Conservation (phyloP, 2,329 filamentous ascomycete genomes). For the Metarhizium humberi region DNA sequence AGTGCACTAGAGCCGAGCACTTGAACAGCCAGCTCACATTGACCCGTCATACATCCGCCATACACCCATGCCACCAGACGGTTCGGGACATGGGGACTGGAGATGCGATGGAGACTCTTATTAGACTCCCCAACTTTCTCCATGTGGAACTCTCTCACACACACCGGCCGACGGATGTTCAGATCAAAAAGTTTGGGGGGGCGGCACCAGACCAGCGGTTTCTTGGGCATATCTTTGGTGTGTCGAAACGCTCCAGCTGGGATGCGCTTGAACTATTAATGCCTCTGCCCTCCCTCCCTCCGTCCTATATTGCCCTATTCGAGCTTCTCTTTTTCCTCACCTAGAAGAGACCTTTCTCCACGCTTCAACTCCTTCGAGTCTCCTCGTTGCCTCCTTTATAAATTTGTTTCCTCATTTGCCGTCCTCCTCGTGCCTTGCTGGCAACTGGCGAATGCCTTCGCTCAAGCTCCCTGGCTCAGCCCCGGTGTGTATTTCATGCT, state of each 20-base stretch:
- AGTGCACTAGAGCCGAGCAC: too few relatives aligned
- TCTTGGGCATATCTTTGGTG: not conserved
- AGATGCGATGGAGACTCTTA: not conserved
- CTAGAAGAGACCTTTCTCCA: not conserved
- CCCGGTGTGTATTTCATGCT: not conserved
- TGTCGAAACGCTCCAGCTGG: not conserved
- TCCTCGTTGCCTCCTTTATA: not conserved
- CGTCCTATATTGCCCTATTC: not conserved
- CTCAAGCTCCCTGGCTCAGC: not conserved
- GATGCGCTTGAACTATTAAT: slow-evolving; percentile 3
- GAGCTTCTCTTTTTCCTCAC: not conserved
- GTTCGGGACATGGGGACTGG: not conserved
- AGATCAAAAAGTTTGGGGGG: too few relatives aligned
- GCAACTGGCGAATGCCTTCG: not conserved
- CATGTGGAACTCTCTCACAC: not conserved
- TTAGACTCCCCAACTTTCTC: not conserved
- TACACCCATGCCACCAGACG: too few relatives aligned
- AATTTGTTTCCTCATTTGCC: not conserved
- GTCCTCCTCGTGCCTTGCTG: not conserved
- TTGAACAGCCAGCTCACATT: too few relatives aligned
- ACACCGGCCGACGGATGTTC: not conserved
- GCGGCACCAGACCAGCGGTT: not conserved
- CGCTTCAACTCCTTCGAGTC: not conserved
- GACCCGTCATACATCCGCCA: too few relatives aligned
- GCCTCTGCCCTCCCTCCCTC: slow-evolving; percentile 4